A percentile compares a stretch with the other conserved stretches of the same genome.
phyloP scores from a whole-genome alignment of 1,139 yeast species.

The Arxiozyma telluris region DNA sequence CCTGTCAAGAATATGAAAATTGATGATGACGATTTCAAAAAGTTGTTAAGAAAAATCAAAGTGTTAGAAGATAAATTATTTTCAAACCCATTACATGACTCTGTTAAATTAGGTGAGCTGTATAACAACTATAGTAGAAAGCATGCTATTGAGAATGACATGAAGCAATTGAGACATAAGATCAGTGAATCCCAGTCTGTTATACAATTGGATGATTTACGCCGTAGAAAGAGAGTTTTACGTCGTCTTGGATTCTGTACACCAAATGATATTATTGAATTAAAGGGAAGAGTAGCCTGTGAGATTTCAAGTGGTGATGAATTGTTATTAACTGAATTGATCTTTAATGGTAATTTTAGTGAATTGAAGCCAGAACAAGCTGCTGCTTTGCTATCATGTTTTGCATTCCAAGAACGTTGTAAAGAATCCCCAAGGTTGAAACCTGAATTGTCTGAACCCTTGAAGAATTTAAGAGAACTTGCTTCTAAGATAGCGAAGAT shows the following conservation, averaged over 20 bases:
- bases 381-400: conserved; percentile 85
- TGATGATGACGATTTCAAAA: conserved; percentile 64
- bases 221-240: conserved; percentile 83
- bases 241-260: conserved; percentile 82
- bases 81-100: conserved; percentile 60
- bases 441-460: conserved; percentile 84
- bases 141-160: conserved; percentile 51
- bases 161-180: conserved; percentile 52
- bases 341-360: conserved; percentile 90
- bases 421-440: conserved; percentile 79
- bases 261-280: conserved; percentile 72
- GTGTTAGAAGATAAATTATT: conserved; percentile 67
- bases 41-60: conserved; percentile 64
- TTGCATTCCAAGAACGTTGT: conserved; percentile 93
- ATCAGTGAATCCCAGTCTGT: conserved; percentile 82
- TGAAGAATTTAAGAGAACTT: conserved; percentile 78
- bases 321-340: conserved; percentile 75
- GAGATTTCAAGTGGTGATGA: conserved; percentile 96
- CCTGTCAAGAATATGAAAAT: conserved; percentile 92
- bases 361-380: conserved; percentile 82
- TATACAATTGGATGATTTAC: conserved; percentile 86
- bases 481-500: conserved; percentile 85
- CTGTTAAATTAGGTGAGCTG: conserved; percentile 52
- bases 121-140: conserved; percentile 60
- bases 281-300: conserved; percentile 94